These are phyloP conservation scores for Candida palmyrensis DNA, from an alignment of 805 yeast species.

Conservation along the genomic window DNA sequence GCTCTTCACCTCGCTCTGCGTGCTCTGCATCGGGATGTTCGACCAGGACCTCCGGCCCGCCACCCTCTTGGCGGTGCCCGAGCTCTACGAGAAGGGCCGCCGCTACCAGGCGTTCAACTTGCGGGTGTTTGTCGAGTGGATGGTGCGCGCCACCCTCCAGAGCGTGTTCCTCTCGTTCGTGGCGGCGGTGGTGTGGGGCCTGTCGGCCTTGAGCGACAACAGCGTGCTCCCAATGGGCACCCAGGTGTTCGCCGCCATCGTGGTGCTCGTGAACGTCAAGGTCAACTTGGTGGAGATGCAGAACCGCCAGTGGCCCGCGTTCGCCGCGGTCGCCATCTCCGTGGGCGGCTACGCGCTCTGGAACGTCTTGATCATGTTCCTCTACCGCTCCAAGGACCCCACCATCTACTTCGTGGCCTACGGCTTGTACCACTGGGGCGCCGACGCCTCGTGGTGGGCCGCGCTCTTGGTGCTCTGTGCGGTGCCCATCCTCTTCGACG, in stretches of 20 bases:
- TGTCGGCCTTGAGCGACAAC: slow-evolving; percentile 61
- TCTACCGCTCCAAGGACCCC: slow-evolving; percentile 51
- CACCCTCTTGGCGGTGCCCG: slow-evolving; percentile 88
- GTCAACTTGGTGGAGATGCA: slow-evolving; percentile 80
- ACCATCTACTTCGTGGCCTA: slow-evolving; percentile 66
- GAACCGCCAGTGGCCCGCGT: slow-evolving; percentile 60
- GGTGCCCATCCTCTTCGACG: slow-evolving; percentile 63
- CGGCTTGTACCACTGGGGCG: slow-evolving; percentile 74
- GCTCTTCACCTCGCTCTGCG: slow-evolving; percentile 88
- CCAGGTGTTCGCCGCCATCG: slow-evolving; percentile 65
- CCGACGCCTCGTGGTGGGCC: slow-evolving; percentile 86
- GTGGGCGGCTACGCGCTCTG: slow-evolving; percentile 83
- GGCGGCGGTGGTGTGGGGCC: slow-evolving; percentile 67
- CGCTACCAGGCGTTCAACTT: slow-evolving; percentile 70
- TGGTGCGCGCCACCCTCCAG: slow-evolving; percentile 67
- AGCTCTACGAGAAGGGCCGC: slow-evolving; percentile 75
- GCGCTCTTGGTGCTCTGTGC: slow-evolving; percentile 51
- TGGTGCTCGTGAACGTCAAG: slow-evolving; percentile 70
- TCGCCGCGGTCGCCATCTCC: slow-evolving; percentile 63
- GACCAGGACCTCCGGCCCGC: slow-evolving; percentile 87
- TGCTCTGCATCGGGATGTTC: slow-evolving; percentile 89
- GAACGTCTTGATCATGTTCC: slow-evolving; percentile 69
- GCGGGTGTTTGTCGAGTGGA: slow-evolving; percentile 69
- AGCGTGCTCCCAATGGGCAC: slow-evolving; percentile 81
- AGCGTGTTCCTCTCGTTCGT: slow-evolving; percentile 68